Conservation (phyloP, 78 protist genomes). For the Polysphondylium violaceum region DNA sequence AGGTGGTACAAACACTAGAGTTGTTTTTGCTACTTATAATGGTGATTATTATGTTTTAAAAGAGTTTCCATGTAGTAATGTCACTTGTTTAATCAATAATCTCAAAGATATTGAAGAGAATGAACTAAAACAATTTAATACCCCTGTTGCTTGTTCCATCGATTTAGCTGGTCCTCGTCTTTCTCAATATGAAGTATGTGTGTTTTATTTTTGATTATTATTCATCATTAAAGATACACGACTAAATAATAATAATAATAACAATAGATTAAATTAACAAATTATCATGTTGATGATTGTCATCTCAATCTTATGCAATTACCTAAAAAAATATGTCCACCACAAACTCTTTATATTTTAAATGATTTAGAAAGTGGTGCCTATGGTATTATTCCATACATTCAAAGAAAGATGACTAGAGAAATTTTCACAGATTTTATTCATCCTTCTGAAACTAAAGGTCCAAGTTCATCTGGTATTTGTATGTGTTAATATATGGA, state of each 20-base stretch:
- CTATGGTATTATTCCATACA: slow-evolving; percentile 51
- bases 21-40: slow-evolving; percentile 18
- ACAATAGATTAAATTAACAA: neutral
- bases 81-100: neutral
- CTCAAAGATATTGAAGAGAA: neutral
- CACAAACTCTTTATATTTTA: neutral
- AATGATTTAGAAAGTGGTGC: slow-evolving; percentile 78
- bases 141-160: neutral
- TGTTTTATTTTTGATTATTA: neutral
- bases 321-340: slow-evolving; percentile 36
- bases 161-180: slow-evolving; percentile 41
- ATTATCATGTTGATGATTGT: neutral
- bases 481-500: slow-evolving; percentile 12
- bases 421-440: neutral
- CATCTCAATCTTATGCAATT: neutral
- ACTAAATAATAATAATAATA: neutral
- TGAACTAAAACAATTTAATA: neutral
- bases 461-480: neutral
- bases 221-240: neutral
- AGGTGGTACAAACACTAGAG: slow-evolving; percentile 84
- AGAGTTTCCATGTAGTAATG: slow-evolving; percentile 11
- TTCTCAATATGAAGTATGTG: slow-evolving; percentile 2
- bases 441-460: neutral
- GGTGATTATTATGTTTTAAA: slow-evolving; percentile 22
- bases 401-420: neutral